Percentiles rank a stretch among this genome's conserved stretches.
These are phyloP conservation scores for Tuctoria greenei DNA, from an alignment of 176 grass and related monocot genomes.

Conservation along the genomic window DNA sequence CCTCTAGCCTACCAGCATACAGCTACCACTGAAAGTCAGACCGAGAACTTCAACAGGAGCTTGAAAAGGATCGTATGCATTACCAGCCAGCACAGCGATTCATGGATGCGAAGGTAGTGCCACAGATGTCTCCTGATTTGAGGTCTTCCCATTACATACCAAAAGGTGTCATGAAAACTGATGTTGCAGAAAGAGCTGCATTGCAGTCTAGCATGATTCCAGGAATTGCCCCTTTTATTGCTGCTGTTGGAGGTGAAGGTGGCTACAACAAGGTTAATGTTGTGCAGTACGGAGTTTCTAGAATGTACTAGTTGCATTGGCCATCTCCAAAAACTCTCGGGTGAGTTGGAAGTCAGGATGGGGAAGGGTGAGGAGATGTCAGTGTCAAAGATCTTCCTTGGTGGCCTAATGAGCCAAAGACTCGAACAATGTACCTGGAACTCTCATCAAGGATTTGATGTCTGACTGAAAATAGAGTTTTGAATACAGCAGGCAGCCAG, in stretches of 20 bases:
- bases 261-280: conserved; percentile 62
- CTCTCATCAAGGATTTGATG: conserved; percentile 17
- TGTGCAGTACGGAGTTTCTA: conserved; percentile 76
- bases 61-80: conserved; percentile 52
- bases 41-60: conserved; percentile 50
- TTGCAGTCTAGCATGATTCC: conserved; percentile 62
- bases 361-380: neutral
- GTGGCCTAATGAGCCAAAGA: conserved; percentile 19
- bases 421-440: neutral
- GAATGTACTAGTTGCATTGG: conserved; percentile 67
- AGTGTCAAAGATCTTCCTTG: conserved; percentile 12
- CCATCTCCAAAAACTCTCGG: conserved; percentile 27
- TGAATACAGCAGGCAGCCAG: neutral
- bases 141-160: conserved; percentile 60
- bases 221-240: conserved; percentile 65
- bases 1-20: conserved; percentile 46
- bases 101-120: conserved; percentile 52
- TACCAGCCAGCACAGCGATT: conserved; percentile 61
- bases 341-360: conserved; percentile 29
- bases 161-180: conserved; percentile 47
- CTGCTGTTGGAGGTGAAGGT: conserved; percentile 55
- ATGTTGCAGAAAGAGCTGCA: conserved; percentile 39
- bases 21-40: conserved; percentile 53
- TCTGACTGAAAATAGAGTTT: conserved; percentile 9
- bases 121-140: conserved; percentile 54